Conservation (phyloP, 23 red algal genomes). For the Gracilaria domingensis region DNA sequence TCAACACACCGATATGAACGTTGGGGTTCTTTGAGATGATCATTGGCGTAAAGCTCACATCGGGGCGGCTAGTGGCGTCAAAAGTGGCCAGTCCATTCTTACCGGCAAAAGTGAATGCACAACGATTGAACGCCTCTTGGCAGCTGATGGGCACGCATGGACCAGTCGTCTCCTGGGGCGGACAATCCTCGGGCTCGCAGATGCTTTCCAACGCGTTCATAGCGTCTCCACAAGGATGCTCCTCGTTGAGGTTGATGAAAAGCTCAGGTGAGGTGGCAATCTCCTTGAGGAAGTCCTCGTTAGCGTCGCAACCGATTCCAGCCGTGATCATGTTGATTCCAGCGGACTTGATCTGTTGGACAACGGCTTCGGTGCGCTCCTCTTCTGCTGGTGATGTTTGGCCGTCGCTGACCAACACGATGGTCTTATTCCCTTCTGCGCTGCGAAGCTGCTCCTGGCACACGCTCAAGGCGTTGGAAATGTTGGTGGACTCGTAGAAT, state of each 20-base stretch:
- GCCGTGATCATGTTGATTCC: background rate
- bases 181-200: background rate
- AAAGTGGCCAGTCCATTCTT: background rate
- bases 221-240: background rate
- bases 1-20: background rate
- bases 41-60: background rate
- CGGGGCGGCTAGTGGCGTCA: background rate
- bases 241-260: background rate
- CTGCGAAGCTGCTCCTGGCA: background rate
- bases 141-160: background rate
- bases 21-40: conserved; percentile 8
- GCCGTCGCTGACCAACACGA: background rate
- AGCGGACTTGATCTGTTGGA: background rate
- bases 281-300: background rate
- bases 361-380: background rate
- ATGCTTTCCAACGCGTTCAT: background rate
- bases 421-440: background rate
- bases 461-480: background rate
- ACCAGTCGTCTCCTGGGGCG: no score
- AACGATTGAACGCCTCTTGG: background rate
- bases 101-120: conserved; percentile 7
- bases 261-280: background rate
- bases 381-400: background rate
- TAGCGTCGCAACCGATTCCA: background rate
- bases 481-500: background rate